Conservation (phyloP, 2,329 filamentous ascomycete genomes). For the Purpureocillium lavendulum region DNA sequence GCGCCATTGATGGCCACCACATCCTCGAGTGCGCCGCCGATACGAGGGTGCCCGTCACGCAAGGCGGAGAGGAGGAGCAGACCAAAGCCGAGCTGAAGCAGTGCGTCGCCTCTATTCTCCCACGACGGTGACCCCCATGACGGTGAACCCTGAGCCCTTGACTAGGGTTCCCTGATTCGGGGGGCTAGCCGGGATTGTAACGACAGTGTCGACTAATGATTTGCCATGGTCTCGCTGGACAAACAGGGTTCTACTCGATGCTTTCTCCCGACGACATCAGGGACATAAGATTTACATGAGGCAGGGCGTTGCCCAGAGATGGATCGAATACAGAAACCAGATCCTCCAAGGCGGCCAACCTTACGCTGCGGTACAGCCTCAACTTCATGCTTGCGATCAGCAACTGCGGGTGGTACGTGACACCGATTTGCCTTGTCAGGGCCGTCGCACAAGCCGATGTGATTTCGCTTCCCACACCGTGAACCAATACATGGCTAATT, state of each 20-base stretch:
- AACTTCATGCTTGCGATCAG: constrained; percentile 45
- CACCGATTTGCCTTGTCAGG: background rate
- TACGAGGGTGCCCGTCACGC: constrained; percentile 44
- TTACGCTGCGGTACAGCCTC: constrained; percentile 34
- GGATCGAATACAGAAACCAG: constrained; percentile 45
- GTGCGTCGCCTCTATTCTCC: constrained; percentile 28
- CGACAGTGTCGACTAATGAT: background rate
- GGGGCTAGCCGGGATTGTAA: background rate
- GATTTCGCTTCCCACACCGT: too few species aligned
- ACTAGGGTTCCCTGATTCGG: background rate
- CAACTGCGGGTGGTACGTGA: constrained; percentile 47
- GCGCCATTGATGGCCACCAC: constrained; percentile 52
- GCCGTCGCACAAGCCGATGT: too few species aligned
- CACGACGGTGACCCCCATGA: background rate
- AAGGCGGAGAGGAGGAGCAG: constrained; percentile 50
- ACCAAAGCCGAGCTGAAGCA: constrained; percentile 54
- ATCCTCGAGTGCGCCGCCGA: constrained; percentile 58
- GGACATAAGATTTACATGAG: constrained; percentile 57
- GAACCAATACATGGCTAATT: background rate
- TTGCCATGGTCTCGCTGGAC: background rate
- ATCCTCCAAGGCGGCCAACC: constrained; percentile 45
- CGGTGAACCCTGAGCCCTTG: background rate
- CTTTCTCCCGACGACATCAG: constrained; percentile 53
- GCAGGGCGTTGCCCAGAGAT: constrained; percentile 51
- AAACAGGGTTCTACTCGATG: constrained; percentile 48